These are phyloP conservation scores for Mucor circinelloides DNA, from an alignment of 371 early-diverging fungal species.

Conservation along the genomic window DNA sequence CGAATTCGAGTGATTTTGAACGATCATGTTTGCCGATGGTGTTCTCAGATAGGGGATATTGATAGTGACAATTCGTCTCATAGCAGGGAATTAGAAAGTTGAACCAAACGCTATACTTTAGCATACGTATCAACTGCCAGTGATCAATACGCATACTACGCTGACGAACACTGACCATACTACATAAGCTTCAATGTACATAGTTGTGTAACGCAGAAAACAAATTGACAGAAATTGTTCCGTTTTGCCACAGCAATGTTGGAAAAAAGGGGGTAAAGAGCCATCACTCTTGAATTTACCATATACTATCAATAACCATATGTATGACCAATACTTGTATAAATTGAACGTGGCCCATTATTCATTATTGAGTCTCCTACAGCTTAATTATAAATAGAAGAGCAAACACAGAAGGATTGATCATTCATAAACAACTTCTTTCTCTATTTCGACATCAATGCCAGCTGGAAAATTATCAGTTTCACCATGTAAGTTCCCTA, in stretches of 20 bases:
- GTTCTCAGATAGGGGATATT: neutral
- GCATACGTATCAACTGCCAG: neutral
- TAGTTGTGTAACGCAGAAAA: neutral
- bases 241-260: neutral
- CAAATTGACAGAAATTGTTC: neutral
- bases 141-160: neutral
- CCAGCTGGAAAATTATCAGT: constrained; percentile 22
- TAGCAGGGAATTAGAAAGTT: too few relatives aligned
- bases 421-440: neutral
- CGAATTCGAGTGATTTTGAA: neutral
- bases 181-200: neutral
- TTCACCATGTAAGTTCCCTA: constrained; percentile 15
- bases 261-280: neutral
- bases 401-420: neutral
- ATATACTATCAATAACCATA: neutral
- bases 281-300: neutral
- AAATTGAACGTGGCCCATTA: neutral
- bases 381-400: neutral
- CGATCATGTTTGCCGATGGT: neutral
- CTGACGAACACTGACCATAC: neutral
- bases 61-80: neutral
- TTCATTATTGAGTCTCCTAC: neutral
- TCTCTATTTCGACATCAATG: constrained; percentile 6
- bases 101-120: neutral
- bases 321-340: neutral